Evolutionary conservation across 345 rosid species (phyloP), one percentile per base, ranked within the genome.

Genomic region (Pistacia vera): DNA sequence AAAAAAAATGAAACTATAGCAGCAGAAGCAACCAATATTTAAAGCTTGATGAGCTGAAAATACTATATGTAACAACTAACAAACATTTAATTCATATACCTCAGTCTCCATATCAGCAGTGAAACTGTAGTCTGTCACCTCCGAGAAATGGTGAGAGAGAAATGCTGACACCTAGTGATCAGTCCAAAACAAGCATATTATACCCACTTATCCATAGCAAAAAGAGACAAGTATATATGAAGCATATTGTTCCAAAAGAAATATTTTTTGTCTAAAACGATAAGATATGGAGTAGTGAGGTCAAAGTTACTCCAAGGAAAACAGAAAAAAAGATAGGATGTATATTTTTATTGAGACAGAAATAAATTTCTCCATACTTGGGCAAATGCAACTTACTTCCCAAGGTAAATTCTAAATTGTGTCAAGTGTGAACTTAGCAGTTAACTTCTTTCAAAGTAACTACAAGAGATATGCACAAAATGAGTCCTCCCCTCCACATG

Each of bases 51-150:
- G 22, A 72, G 35, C 66, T 66, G 71, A 56, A 41, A 72, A 78
- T 9, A 16, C 44, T 35, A 60, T 30, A 54, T 0, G 25, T n/a
- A 58, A 80, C 52, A 55, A 68, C 25, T 46, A 48, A 18, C 36
- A 28, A 44, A 68, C 25, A 52, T 8, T 49, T 51, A 48, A 75
- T 55, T 28, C 77, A 77, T 63, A 87, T 84, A 96, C 98, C 93
- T 96, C 97, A 46, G 88, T 84, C 87, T 96, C 99, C 99, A 93
- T 91, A 81, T 93, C 99, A 80, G 99, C 97, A 66, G 99, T 96
- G 78, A 96, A 96, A 86, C 98, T 90, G 79, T 91, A 93, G 84
- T 96, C 98, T 33, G 95, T 88, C 80, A 93, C 94, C 88, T 96
- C 99, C 0, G 97, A 83, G 83, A 96, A 96, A 83, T 90, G 85